Conservation (phyloP, 1,284 basidiomycete genomes). For the Trametes hirsuta region DNA sequence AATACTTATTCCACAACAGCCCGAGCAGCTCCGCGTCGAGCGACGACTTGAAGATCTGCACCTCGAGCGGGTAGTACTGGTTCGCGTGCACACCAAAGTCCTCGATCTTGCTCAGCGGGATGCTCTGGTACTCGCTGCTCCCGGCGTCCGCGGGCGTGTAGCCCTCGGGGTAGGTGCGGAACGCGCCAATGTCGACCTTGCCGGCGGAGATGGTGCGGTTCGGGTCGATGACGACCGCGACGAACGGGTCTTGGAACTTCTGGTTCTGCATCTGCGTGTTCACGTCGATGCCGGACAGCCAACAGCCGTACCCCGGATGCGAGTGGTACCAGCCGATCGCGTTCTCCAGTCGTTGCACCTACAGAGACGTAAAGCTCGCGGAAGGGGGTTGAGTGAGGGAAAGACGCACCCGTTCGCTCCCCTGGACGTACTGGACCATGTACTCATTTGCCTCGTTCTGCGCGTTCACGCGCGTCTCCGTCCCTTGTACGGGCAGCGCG, state of each 20-base stretch:
- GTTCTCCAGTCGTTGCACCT: conserved; percentile 86
- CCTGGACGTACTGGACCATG: conserved; percentile 93
- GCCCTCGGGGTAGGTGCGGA: conserved; percentile 93
- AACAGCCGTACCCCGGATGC: conserved; percentile 97
- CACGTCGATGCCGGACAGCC: conserved; percentile 96
- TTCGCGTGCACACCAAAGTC: conserved; percentile 99
- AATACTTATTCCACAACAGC: conserved; percentile 98
- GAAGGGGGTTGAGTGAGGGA: background rate
- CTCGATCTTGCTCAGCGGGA: conserved; percentile 93
- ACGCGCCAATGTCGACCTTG: conserved; percentile 98
- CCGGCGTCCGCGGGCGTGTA: conserved; percentile 79
- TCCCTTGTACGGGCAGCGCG: conserved; percentile 97
- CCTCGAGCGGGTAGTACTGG: conserved; percentile 92
- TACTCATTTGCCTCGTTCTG: conserved; percentile 97
- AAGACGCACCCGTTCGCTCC: conserved; percentile 69
- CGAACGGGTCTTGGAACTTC: conserved; percentile 93
- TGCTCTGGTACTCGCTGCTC: conserved; percentile 89
- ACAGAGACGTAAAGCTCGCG: background rate
- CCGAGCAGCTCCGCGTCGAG: conserved; percentile 88
- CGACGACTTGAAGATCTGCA: conserved; percentile 93
- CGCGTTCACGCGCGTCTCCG: conserved; percentile 97
- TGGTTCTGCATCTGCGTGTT: conserved; percentile 96
- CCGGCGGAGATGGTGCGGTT: conserved; percentile 98
- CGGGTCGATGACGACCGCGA: conserved; percentile 97
- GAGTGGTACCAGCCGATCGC: conserved; percentile 99